Evolutionary conservation across 257 asterid species (phyloP), one percentile per base, ranked within the genome.

Genomic region (Penstemon eatonii): DNA sequence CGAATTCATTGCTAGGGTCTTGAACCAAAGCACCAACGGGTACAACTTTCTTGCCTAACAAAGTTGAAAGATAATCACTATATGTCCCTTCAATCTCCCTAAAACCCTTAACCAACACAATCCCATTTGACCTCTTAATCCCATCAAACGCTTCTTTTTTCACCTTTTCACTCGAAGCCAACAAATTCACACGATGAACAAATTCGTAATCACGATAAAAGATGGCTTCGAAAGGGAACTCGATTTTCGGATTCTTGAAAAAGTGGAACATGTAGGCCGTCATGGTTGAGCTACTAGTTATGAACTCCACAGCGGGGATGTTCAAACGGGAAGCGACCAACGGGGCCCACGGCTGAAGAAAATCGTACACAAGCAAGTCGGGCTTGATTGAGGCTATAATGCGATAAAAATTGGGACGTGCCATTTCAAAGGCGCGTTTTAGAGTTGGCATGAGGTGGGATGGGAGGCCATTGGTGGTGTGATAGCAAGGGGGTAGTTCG

Each of bases 391-490:
- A 7, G 2, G 60, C 19, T 39, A 86, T 56, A 42, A 81, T 70
- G 1, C 19, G 6, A n/a, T 60, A 2, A 40, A 84, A 84, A 9
- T 68, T 49, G 0, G 82, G 73, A n/a, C 46, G 33, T 3, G 87
- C 38, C 68, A 38, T 49, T 10, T 81, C 81, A 13, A 78, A 82
- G 41, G 84, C 83, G 0, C 3, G 69, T 52, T 78, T 75, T 7
- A 86, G 89, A 3, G 54, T 63, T 7, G 74, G 72, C 76, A 79
- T 72, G 43, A 83, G 81, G 40, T 65, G 57, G 11, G 82, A 81
- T 2, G 86, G 86, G 36, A 85, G 86, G 78, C 82, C 87, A 61
- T 85, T 85, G 56, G 90, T 82, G 65, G 90, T 82, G 76, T 85
- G 88, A 67, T 36, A 68, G 61, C 62, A 38, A 39, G 83, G 63